Conservation (phyloP, 202 grass and related monocot species). For the Saccharum hybrid region DNA sequence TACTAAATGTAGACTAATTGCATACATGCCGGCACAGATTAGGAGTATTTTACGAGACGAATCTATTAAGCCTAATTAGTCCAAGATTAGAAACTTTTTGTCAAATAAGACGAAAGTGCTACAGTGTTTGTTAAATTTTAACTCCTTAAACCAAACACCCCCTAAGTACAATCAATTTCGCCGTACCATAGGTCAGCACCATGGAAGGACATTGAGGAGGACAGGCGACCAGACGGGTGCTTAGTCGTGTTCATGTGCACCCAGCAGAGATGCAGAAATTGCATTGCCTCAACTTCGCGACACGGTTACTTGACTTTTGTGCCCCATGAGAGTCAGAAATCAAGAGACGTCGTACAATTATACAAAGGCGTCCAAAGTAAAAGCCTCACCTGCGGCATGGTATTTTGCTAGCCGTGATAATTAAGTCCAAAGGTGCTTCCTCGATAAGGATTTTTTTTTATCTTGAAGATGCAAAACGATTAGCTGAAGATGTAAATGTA, state of each 20-base stretch:
- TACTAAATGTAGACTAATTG: too few species aligned
- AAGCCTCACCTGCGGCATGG: not conserved
- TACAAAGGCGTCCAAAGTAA: not conserved
- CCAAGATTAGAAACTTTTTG: too few species aligned
- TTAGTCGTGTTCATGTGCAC: not conserved
- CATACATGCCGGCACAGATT: too few species aligned
- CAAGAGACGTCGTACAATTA: too few species aligned
- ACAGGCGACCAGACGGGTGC: not conserved
- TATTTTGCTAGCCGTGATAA: not conserved
- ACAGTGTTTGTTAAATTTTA: too few species aligned
- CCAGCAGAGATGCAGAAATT: constrained; percentile 5
- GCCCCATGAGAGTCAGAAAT: not conserved
- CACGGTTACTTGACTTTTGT: not conserved
- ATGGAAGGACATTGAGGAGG: not conserved
- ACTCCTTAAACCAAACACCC: too few species aligned
- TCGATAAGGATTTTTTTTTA: not conserved
- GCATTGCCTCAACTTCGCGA: not conserved
- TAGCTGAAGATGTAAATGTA: not conserved
- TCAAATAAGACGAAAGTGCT: too few species aligned
- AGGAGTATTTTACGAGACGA: too few species aligned
- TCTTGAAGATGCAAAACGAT: not conserved
- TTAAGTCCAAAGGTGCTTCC: not conserved
- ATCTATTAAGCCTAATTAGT: too few species aligned
- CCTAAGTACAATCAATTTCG: not conserved
- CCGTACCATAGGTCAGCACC: not conserved